Conservation (phyloP, 179 eudicot species). For the Drosera spatulata region DNA sequence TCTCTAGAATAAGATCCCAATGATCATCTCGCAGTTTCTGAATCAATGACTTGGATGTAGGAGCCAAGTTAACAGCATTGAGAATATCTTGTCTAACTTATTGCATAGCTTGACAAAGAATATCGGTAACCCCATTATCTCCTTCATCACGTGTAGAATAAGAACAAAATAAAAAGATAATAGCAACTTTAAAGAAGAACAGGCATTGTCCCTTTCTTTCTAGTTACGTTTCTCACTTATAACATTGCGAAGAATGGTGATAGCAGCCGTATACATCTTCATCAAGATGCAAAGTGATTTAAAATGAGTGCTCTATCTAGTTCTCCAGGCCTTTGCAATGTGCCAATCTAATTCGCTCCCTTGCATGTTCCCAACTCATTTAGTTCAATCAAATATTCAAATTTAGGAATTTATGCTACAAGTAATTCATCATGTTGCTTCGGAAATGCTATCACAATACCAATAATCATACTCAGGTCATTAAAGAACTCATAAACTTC, state of each 20-base stretch:
- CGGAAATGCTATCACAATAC: background rate
- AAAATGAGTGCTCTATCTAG: conserved; percentile 18
- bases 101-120: conserved; percentile 8
- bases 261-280: conserved; percentile 3
- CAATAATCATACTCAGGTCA: background rate
- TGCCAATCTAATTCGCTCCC: background rate
- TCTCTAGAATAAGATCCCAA: background rate
- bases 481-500: background rate
- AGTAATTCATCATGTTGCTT: background rate
- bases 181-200: background rate
- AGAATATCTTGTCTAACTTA: background rate
- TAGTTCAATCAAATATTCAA: background rate
- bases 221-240: too few relatives aligned
- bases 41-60: background rate
- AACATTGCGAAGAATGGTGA: too few relatives aligned
- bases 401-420: background rate
- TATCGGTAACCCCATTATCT: conserved; percentile 2
- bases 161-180: background rate
- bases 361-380: too few relatives aligned
- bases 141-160: background rate
- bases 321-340: conserved; percentile 9
- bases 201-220: background rate
- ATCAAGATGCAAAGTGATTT: conserved; percentile 4
- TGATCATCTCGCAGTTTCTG: conserved; percentile 4
- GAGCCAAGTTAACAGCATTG: conserved; percentile 3